Evolutionary conservation across 148 eudicot genomes (phyloP).

Genomic region (Camellia lanceoleosa): DNA sequence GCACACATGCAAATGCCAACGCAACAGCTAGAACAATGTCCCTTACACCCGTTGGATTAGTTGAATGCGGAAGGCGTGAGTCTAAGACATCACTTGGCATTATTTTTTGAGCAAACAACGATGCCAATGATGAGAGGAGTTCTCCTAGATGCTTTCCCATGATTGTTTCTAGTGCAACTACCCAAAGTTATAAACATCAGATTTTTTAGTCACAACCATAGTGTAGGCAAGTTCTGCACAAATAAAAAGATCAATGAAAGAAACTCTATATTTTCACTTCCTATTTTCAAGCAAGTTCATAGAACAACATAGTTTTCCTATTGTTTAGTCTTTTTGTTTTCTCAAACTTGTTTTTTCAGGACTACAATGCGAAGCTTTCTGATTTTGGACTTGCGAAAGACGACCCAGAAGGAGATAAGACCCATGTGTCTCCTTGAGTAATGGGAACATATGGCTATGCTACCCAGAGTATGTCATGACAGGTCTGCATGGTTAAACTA

Average conservation of each 20-base stretch:
- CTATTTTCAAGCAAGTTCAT: not conserved
- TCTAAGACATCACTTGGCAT: slow-evolving; percentile 4
- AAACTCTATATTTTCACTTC: too few relatives aligned
- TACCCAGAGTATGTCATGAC: slow-evolving; percentile 39
- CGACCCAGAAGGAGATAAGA: slow-evolving; percentile 15
- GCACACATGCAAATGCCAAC: slow-evolving; percentile 3
- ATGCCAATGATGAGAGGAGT: slow-evolving; percentile 4
- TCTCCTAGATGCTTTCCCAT: slow-evolving; percentile 20
- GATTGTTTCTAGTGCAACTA: slow-evolving; percentile 23
- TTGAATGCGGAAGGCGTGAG: slow-evolving; percentile 11
- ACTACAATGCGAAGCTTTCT: slow-evolving; percentile 17
- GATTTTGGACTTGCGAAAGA: slow-evolving; percentile 17
- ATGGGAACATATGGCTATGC: slow-evolving; percentile 19
- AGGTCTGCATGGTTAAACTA: not conserved
- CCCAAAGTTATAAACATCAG: slow-evolving; percentile 26
- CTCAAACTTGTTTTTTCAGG: slow-evolving; percentile 1
- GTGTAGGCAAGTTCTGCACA: too few relatives aligned
- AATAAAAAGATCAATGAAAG: too few relatives aligned
- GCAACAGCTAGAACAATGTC: slow-evolving; percentile 3
- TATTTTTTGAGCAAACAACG: not conserved
- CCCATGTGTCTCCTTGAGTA: not conserved
- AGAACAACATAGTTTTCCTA: not conserved
- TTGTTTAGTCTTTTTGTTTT: not conserved
- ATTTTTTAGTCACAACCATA: too few relatives aligned
- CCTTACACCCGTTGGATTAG: not conserved